Base-by-base conservation (phyloP, 495 filamentous ascomycete genomes). In the Lasiosphaeris hirsuta region DNA sequence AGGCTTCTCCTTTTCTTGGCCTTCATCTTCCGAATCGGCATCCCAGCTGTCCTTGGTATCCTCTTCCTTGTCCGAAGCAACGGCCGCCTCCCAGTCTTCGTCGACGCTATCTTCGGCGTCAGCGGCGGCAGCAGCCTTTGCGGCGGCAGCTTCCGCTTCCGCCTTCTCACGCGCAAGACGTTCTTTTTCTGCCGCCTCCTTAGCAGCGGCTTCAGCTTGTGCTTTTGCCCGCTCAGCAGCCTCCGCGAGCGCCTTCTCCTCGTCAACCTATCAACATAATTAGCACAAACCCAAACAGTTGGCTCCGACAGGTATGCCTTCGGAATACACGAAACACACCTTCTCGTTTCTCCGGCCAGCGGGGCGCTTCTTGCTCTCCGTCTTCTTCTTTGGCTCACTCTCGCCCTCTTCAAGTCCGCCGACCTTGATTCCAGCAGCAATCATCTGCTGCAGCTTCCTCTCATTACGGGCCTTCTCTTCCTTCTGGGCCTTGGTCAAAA, bases 21-120 rank as follows among this genome's bases (percentile, higher is more conserved):
- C 82, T 63, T 95, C 92, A 13, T 93, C 90, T 4, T 89, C 92
- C 0, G 85, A 85, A 34, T 86, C 83, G 51, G 90, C 91, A 69
- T 97, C 94, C 93, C 93, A 97, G 73, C 87, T 93, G 54, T 96
- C 94, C 69, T 96, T 97, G 47, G 96, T 79, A 30, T 30, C 23
- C 54, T 89, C 84, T 7, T 89, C 75, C 15, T 84, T 84, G n/a
- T 71, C 69, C 13, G 87, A 84, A 45, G 90, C 91, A 30, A 87
- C 90, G 46, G 88, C 88, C 47, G 84, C 81, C 72, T 97, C 92
- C 94, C 93, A 96, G 64, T 96, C 91, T 43, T 95, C 93, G 17
- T 87, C 72, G 19, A 83, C 68, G 52, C 86, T 86, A 10, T 81
- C 80, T 30, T 79, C 77, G 34, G 75, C 79, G 9, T 74, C 74